Base-by-base conservation (phyloP, 352 stramenopile species). In the Globisporangium megalacanthum region DNA sequence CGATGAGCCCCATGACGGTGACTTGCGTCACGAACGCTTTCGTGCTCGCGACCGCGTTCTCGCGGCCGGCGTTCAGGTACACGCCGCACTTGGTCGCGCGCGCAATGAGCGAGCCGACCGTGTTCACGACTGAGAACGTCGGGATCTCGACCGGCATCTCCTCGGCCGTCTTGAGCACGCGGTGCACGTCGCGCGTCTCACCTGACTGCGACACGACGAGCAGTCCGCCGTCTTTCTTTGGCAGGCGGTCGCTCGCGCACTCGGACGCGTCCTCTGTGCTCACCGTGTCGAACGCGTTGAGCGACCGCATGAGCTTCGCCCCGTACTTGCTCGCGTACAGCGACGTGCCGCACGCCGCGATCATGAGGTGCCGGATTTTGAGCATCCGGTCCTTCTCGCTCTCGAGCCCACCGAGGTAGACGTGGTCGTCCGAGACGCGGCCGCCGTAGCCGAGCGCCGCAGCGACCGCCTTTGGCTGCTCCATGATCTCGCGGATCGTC, bases 21-120 rank as follows among this genome's bases (percentile, higher is more conserved):
- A 91, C 95, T 68, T 99, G 97, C 17, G 95, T 99, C 15, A 98
- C 98, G 64, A 99, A 99, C 0, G 97, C 97, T 79, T 99, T 99
- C 37, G 97, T 99, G 67, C 90, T 98, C 5, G 97, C 97, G 13
- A 99, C 97, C 6, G 96, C 96, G 62, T 98, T 99, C 65, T 99
- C 97, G 46, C 96, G 91, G 35, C 97, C 97, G 29, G 97, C 97
- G 68, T 99, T 98, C 55, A 98, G 91, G 73, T 99, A 99, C 22
- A 99, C 95, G 52, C 97, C 97, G 44, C 97, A 87, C 63, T 92
- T 91, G 36, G 83, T 94, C 15, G 83, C 91, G 17, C 97, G 85
- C 4, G 97, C 97, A 69, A 99, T 99, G 45, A 98, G 83, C 63
- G 92, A 98, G 25, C 97, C 97, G 20, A 99, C 97, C 15, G 94